Evolutionary conservation across 2,329 filamentous ascomycete genomes (phyloP).

Genomic region (Mycosphaerella sp.): DNA sequence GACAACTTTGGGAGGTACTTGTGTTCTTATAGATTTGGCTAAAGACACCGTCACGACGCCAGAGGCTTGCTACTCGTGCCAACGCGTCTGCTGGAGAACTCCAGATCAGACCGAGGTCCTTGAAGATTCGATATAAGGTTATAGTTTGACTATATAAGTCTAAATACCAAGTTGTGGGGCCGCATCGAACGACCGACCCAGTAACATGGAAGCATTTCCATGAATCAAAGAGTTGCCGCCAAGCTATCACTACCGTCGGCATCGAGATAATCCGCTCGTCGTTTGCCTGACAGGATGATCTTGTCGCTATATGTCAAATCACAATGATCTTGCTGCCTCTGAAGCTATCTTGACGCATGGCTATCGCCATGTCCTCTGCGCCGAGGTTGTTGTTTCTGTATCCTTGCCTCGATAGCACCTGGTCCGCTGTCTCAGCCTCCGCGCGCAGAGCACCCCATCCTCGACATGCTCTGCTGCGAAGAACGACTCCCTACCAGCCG

Average conservation of each 20-base stretch:
- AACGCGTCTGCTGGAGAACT: background rate
- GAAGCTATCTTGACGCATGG: conserved; percentile 1
- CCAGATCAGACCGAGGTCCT: background rate
- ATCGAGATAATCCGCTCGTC: background rate
- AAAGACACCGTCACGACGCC: background rate
- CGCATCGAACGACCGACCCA: background rate
- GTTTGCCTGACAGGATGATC: background rate
- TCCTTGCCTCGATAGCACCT: conserved; percentile 33
- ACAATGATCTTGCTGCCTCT: conserved; percentile 1
- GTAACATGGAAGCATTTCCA: too few relatives aligned
- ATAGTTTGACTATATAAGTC: background rate
- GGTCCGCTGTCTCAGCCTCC: conserved; percentile 1
- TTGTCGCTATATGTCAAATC: background rate
- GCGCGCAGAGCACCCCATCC: background rate
- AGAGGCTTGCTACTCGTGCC: conserved; percentile 1
- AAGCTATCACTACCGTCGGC: conserved; percentile 3
- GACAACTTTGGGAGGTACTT: background rate
- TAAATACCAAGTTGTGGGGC: background rate
- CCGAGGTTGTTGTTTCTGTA: conserved; percentile 39
- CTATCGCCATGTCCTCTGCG: conserved; percentile 2
- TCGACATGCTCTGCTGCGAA: background rate
- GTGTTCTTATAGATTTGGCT: background rate
- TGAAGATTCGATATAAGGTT: background rate
- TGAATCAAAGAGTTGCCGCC: background rate
- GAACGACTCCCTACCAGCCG: background rate